Base-by-base conservation (phyloP, 805 yeast genomes). In the Wickerhamomyces canadensis region DNA sequence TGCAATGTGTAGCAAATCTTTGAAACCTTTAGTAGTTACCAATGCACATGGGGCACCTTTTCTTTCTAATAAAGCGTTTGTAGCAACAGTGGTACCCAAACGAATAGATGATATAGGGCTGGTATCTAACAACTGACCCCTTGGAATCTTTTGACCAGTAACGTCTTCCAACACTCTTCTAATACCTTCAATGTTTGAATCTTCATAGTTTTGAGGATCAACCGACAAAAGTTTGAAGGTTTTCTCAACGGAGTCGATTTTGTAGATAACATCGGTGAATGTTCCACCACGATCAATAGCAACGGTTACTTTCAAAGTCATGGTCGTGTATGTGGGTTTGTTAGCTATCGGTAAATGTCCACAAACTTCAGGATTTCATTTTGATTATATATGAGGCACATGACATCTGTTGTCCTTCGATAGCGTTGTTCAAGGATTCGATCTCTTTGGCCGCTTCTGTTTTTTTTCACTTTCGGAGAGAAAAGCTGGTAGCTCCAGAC, bases 171-270 rank as follows among this genome's bases (percentile, higher is more conserved):
- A 55, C 1, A 70, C 67, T 38, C 68, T 47, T 44, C 76, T 58
- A 31, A 71, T 70, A 17, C 75, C 76, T 47, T 71, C 76, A 15
- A 73, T 69, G 26, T 72, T 73, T 6, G 76, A 74, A 51, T 71
- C 76, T 21, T 52, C 54, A 45, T 71, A 71, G 52, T 70, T 70
- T 15, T 52, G 51, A 3, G 76, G 74, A 37, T 69, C 76, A 4
- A 68, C 74, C 5, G 75, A 69, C 18, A 71, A 53, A 15, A 71
- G 52, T 47, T 71, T 71, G 55, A 70, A 71, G 2, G 66, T 65
- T 37, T 58, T 58, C 36, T 71, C 75, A 3, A 52, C 58, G 29
- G 61, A 58, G 26, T 53, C 57, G 23, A 68, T 61, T 33, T 58
- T 61, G 33, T 73, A 74, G 37, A 67, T 61, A 26, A 69, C 68